Evolutionary conservation across 805 yeast genomes (phyloP), one percentile per base, ranked within the genome.

Genomic region (Candida endomychidarum): DNA sequence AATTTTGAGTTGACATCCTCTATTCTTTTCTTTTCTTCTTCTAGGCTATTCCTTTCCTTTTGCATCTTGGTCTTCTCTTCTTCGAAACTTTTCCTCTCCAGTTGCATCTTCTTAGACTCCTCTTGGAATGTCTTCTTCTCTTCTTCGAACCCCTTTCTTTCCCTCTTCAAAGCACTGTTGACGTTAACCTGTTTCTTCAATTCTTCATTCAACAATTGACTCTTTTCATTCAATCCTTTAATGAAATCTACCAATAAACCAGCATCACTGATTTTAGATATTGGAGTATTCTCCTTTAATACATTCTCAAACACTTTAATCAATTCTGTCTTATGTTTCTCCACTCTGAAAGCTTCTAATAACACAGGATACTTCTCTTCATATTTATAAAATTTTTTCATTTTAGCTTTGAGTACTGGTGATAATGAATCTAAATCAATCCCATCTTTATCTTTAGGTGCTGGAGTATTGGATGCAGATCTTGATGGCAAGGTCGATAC

Each of bases 351-450:
- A 0, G 98, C 96, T 31, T 83, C 83, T 37, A 89, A 72, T 11
- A 91, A 67, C 30, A 80, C 65, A 0, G 99, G 99, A 56, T 93
- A 91, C 58, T 88, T 89, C 37, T 83, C 84, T 58, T 91, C 98
- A 59, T 90, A 91, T 58, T 88, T 89, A 41, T 74, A 78, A 54
- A 85, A 86, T 64, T 87, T 90, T 41, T 74, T 74, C 59, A 89
- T 61, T 52, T 82, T 84, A 5, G 80, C 62, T 43, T 75, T 74
- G 12, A 88, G 61, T 4, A 75, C 78, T 2, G 75, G 72, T 0
- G 87, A 78, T 23, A 84, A 56, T 2, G 70, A 72, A n/a, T 65
- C 65, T 5, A 73, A 38, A 28, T 63, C 57, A 2, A 60, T 61
- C 34, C 56, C 65, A 31, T 40, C 42, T 15, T 17, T 21, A 31